Evolutionary conservation across 2,329 filamentous ascomycete species (phyloP), one percentile per base, ranked within the genome.

Genomic region (Aureobasidium sp.): DNA sequence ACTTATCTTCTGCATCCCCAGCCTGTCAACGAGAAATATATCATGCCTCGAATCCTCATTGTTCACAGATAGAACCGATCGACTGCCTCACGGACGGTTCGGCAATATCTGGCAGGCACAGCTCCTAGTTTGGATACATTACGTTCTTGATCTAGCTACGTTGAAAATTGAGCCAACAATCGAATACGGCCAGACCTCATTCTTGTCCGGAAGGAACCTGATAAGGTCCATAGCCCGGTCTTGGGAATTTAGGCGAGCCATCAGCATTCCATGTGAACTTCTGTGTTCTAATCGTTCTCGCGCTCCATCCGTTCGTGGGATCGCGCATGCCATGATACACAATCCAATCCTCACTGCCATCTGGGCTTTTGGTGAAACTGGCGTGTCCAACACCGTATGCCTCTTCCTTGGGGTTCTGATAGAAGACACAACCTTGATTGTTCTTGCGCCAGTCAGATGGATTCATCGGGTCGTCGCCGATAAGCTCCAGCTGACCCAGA

Each of bases 291-390:
- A 77, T 73, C n/a, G 70, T 74, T 45, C 74, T 66, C 19, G 71
- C 74, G 24, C 58, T 60, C 74, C 73, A 76, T 0, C 74, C 72
- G 42, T 69, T 71, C 22, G 65, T 66, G n/a, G 73, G 72, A 59
- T 76, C 68, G 29, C 61, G 56, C 73, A 77, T 77, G 8, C 74
- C 75, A 61, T 77, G 75, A 60, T 78, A 78, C n/a, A 77, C 71
- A 45, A 78, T 73, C 72, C 73, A 78, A 52, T 74, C 65, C 61
- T 78, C 71, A 1, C 44, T 69, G 0, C 69, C 72, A 59, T 77
- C 74, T 0, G 72, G 73, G 53, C 70, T 73, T 52, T 69, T 75
- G 5, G 69, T 71, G 55, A 76, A 78, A 56, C 73, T 76, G 16
- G 74, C 75, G 57, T 77, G 75, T 0, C 75, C 75, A 4, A 77